Evolutionary conservation across 345 rosid genomes (phyloP).

Genomic region (Gossypium australe): DNA sequence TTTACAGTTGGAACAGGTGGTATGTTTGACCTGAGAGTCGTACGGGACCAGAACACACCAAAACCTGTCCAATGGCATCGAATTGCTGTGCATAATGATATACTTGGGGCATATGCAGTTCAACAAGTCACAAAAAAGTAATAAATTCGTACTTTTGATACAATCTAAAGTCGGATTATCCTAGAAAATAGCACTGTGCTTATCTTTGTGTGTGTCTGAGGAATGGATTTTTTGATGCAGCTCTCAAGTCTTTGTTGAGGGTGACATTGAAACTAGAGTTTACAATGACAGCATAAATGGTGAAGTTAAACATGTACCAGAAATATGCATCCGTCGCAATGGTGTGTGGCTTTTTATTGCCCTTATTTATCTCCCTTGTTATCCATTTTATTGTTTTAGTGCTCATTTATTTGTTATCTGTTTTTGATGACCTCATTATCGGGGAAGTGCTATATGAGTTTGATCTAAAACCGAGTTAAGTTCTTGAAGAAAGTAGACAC

Average conservation of each 20-base stretch:
- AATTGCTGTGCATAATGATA: slow-evolving; percentile 80
- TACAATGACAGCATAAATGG: slow-evolving; percentile 92
- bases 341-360: slow-evolving; percentile 34
- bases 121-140: slow-evolving; percentile 79
- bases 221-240: slow-evolving; percentile 42
- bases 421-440: not conserved
- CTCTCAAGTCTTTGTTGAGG: slow-evolving; percentile 90
- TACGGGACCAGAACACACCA: slow-evolving; percentile 46
- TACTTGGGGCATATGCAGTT: slow-evolving; percentile 75
- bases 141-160: slow-evolving; percentile 1
- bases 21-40: slow-evolving; percentile 77
- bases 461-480: not conserved
- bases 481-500: slow-evolving; percentile 55
- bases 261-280: slow-evolving; percentile 88
- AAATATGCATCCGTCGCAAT: slow-evolving; percentile 80
- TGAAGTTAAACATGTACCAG: slow-evolving; percentile 78
- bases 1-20: slow-evolving; percentile 96
- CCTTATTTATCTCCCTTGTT: not conserved
- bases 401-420: not conserved
- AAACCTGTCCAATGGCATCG: slow-evolving; percentile 97
- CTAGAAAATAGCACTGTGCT: not conserved
- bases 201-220: slow-evolving; percentile 7
- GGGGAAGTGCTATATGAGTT: not conserved
- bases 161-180: not conserved
- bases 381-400: not conserved